Evolutionary conservation across 1,284 basidiomycete species (phyloP).

Genomic region (Malassezia japonica): DNA sequence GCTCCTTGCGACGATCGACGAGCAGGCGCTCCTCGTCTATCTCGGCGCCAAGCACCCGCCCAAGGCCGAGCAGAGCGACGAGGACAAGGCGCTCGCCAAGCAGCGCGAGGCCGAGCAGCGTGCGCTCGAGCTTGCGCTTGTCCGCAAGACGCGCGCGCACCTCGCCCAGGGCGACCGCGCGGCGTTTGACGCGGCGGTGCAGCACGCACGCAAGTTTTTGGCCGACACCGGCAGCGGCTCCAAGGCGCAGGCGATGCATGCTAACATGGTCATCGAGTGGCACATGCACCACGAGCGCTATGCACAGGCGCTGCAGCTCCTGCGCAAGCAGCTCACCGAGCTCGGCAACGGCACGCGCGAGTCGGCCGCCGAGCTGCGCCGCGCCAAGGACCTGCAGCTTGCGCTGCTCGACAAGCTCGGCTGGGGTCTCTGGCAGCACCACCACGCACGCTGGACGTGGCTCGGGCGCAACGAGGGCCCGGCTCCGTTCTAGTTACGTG

Average conservation of each 20-base stretch:
- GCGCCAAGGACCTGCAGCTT: slow-evolving; percentile 25
- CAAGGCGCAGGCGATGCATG: slow-evolving; percentile 26
- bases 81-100: slow-evolving; percentile 36
- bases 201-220: slow-evolving; percentile 26
- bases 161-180: slow-evolving; percentile 20
- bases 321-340: slow-evolving; percentile 41
- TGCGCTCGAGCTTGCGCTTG: slow-evolving; percentile 39
- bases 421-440: slow-evolving; percentile 25
- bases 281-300: slow-evolving; percentile 28
- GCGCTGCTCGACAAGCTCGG: slow-evolving; percentile 22
- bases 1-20: slow-evolving; percentile 32
- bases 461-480: background rate
- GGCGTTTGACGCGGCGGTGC: slow-evolving; percentile 17
- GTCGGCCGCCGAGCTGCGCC: slow-evolving; percentile 29
- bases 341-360: slow-evolving; percentile 27
- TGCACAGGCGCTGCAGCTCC: slow-evolving; percentile 31
- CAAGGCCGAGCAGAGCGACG: slow-evolving; percentile 33
- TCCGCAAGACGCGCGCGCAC: slow-evolving; percentile 32
- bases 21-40: slow-evolving; percentile 34
- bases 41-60: slow-evolving; percentile 36
- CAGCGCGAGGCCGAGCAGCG: slow-evolving; percentile 36
- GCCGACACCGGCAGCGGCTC: slow-evolving; percentile 26
- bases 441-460: slow-evolving; percentile 12
- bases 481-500: slow-evolving; percentile 9
- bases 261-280: slow-evolving; percentile 34